Evolutionary conservation across 345 rosid species (phyloP), one percentile per base, ranked within the genome.

Genomic region (Adansonia digitata): DNA sequence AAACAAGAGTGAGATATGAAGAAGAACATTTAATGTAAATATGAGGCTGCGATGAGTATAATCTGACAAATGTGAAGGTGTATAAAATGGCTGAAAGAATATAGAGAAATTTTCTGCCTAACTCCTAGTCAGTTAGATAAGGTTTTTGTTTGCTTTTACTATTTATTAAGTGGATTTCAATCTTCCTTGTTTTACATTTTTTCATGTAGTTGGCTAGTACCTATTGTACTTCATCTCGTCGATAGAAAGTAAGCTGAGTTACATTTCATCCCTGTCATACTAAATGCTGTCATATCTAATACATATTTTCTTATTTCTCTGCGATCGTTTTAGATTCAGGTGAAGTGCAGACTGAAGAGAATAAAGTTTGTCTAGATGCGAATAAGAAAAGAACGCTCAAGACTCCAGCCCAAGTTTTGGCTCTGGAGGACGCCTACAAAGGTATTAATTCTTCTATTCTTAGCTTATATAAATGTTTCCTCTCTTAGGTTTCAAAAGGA

Each of bases 391-490:
- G 97, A 74, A 86, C 72, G 67, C 81, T 88, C 69, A 94, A 94
- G 84, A 92, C 98, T 52, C 93, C 91, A 13, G 76, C 82, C 72
- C 98, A 94, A 86, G 80, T 92, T 69, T 70, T 43, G 71, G 95
- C 92, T 61, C 84, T 94, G 75, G 98, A 94, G 88, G 82, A 79
- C 29, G 88, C 89, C 55, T 94, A 92, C 80, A 81, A 76, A 74
- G 98, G 98, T 94, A 88, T 55, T 62, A 63, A n/a, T 83, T 49
- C 26, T 71, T 77, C 12, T 43, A 71, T 18, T 43, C 22, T 51
- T n/a, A 63, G 56, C 65, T 77, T 71, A 43, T 74, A 69, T 68
- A 75, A 68, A 35, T 80, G 6, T 35, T n/a, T 78, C 20, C 37
- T 48, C 48, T 45, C 53, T 20, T 69, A 20, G 75, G 68, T 65